Evolutionary conservation across 2,329 filamentous ascomycete species (phyloP).

Genomic region (Colletotrichum falcatum): DNA sequence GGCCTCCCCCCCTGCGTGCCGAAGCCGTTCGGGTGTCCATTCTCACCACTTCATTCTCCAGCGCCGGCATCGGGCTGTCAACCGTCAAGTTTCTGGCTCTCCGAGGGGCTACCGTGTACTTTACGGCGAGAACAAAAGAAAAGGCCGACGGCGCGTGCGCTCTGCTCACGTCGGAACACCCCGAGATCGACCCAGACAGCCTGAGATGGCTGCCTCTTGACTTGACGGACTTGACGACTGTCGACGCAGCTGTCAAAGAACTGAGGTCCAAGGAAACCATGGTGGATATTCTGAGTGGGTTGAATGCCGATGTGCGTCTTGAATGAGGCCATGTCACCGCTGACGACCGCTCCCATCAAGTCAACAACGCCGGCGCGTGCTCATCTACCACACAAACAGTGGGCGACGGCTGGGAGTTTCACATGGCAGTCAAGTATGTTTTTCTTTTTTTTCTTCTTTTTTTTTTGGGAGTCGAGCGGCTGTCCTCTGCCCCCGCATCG

Average conservation of each 20-base stretch:
- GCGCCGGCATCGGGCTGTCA: slow-evolving; percentile 44
- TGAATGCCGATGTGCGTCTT: too few relatives aligned
- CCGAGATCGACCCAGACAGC: slow-evolving; percentile 22
- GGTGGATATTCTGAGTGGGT: slow-evolving; percentile 46
- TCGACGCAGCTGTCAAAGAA: slow-evolving; percentile 42
- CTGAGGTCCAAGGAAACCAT: slow-evolving; percentile 43
- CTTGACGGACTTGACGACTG: slow-evolving; percentile 42
- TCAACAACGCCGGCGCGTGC: slow-evolving; percentile 45
- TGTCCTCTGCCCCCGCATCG: too few relatives aligned
- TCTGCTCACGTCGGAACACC: slow-evolving; percentile 29
- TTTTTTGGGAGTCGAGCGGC: too few relatives aligned
- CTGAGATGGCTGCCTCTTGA: slow-evolving; percentile 45
- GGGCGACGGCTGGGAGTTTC: slow-evolving; percentile 43
- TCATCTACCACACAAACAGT: slow-evolving; percentile 24
- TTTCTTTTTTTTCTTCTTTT: too few relatives aligned
- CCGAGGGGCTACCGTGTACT: slow-evolving; percentile 47
- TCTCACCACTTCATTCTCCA: neutral
- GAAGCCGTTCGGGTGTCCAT: too few relatives aligned
- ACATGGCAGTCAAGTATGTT: slow-evolving; percentile 44
- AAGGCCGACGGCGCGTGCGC: slow-evolving; percentile 40
- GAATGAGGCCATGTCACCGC: too few relatives aligned
- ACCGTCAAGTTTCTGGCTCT: slow-evolving; percentile 45
- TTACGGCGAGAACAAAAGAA: slow-evolving; percentile 43
- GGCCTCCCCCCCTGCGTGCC: slow-evolving; percentile 3
- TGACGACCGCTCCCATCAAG: slow-evolving; percentile 14